Evolutionary conservation across 345 rosid species (phyloP), one percentile per base, ranked within the genome.

Genomic region (Salix caprea): DNA sequence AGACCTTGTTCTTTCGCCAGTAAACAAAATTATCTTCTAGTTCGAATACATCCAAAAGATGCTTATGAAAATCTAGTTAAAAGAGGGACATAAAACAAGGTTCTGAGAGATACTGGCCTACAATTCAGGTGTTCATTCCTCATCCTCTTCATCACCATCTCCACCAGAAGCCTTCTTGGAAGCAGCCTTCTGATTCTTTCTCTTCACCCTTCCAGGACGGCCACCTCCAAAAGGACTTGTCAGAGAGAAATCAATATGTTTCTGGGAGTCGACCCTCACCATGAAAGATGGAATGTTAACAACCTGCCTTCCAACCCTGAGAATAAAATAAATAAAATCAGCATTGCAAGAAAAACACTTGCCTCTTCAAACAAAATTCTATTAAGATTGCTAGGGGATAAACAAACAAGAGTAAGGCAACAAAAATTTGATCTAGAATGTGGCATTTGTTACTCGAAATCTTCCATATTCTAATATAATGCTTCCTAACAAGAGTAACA

Each of bases 81-180:
- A 40, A 21, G 37, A 15, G 24, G n/a, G 11, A 14, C 6, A 12
- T 6, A 14, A 14, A 4, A 46, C 5, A 13, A 4, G 52, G 52
- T 46, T 46, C 18, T 12, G 18, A 46, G 52, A 14, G 52, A 46
- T 14, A 4, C n/a, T 16, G 6, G 56, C 56, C n/a, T 50, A 6
- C 21, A 16, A 6, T 50, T 18, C n/a, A 2, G 19, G 56, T 5
- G 19, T 42, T 77, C 71, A 77, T 56, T 77, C 75, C 58, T 89
- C 94, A 1, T 89, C 92, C 54, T 90, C 94, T 23, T 89, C 94
- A 3, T 89, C 92, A 32, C 87, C 92, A 13, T 86, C 94, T 6
- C 94, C 91, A 72, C 94, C 94, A 7, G 90, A 71, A 14, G 90
- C 88, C 82, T 89, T 90, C 88, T 86, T 90, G 39, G 90, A 83